These are phyloP conservation scores for Thinopyrum elongatum DNA, from an alignment of 176 grass and related monocot genomes.

Conservation along the genomic window DNA sequence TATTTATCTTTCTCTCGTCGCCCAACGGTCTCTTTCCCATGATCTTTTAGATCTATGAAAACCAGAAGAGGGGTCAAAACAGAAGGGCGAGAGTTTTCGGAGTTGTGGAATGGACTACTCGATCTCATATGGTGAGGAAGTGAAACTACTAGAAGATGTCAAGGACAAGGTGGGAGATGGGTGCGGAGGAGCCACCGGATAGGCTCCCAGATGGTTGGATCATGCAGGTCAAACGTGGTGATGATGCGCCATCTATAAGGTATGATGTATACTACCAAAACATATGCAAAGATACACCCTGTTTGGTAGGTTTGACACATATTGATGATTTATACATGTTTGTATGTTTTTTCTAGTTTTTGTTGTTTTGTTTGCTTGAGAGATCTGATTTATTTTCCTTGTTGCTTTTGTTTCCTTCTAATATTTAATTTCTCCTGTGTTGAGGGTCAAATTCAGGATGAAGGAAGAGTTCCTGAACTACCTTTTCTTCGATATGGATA, in stretches of 20 bases:
- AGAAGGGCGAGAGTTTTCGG: too few species aligned
- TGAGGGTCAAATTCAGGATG: slow-evolving; percentile 12
- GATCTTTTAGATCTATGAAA: too few species aligned
- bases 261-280: slow-evolving; percentile 4
- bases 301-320: not conserved
- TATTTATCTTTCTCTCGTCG: too few species aligned
- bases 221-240: slow-evolving; percentile 28
- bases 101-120: too few species aligned
- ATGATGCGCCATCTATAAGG: slow-evolving; percentile 7
- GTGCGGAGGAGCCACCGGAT: not conserved
- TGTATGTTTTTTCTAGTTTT: not conserved
- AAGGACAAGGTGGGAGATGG: not conserved
- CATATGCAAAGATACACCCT: too few species aligned
- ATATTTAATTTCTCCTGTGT: slow-evolving; percentile 46
- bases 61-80: too few species aligned
- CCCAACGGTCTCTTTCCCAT: too few species aligned
- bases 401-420: not conserved
- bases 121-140: not conserved
- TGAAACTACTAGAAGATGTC: not conserved
- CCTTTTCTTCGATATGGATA: slow-evolving; percentile 19
- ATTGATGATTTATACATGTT: not conserved
- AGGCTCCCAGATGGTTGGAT: slow-evolving; percentile 58
- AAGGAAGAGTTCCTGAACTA: slow-evolving; percentile 17
- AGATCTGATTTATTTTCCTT: not conserved
- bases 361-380: not conserved